Evolutionary conservation across 352 stramenopile genomes (phyloP).

Genomic region (Phytophthora tentaculata): DNA sequence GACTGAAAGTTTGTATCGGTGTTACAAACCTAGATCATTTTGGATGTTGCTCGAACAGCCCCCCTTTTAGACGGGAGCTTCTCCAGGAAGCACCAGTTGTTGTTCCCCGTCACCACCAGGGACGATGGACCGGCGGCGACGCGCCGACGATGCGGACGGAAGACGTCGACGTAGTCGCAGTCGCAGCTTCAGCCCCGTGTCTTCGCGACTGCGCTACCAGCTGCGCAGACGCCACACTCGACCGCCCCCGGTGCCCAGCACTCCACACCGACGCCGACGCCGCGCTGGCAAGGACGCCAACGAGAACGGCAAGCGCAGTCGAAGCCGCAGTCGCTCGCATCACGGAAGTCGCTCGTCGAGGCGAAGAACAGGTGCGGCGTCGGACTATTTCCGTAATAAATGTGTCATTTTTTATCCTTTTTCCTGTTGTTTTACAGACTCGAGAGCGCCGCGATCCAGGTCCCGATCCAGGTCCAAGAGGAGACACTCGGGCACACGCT

Average conservation of each 20-base stretch:
- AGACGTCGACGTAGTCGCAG: conserved; percentile 35
- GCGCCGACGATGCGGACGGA: conserved; percentile 15
- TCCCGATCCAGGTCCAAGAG: conserved; percentile 43
- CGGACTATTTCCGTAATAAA: not conserved
- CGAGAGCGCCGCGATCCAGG: conserved; percentile 30
- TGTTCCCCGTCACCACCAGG: conserved; percentile 11
- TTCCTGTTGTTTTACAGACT: conserved; percentile 24
- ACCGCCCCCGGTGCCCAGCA: conserved; percentile 24
- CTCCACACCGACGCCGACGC: conserved; percentile 20
- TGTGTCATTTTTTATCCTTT: conserved; percentile 8
- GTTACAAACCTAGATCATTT: not conserved
- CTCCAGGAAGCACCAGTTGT: conserved; percentile 10
- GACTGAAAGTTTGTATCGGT: not conserved
- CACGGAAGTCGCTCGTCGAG: conserved; percentile 34
- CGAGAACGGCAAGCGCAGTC: conserved; percentile 22
- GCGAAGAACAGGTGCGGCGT: conserved; percentile 30
- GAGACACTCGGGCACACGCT: conserved; percentile 36
- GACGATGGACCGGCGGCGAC: conserved; percentile 41
- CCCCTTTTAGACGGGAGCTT: conserved; percentile 22
- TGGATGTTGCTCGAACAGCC: conserved; percentile 14
- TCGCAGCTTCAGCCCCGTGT: conserved; percentile 45
- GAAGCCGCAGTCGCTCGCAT: conserved; percentile 29
- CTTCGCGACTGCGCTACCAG: conserved; percentile 43
- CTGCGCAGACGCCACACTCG: conserved; percentile 24
- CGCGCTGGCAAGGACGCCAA: conserved; percentile 18